Percentiles rank a stretch among this genome's conserved stretches.
Evolutionary conservation across 2,329 filamentous ascomycete genomes (phyloP).

Genomic region (Fusarium camptoceras): DNA sequence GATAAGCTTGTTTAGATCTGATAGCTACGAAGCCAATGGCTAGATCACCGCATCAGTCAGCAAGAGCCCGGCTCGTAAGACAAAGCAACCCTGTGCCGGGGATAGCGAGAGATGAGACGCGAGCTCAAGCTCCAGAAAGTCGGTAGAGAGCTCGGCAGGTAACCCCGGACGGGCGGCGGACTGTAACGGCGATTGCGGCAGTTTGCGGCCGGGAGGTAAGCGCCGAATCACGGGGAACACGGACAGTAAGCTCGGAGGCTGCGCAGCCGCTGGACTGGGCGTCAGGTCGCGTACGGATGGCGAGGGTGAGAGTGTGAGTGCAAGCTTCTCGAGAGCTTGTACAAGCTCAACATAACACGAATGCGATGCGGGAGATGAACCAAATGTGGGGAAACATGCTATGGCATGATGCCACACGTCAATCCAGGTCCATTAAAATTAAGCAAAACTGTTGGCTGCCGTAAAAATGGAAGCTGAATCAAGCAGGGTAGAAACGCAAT

Average conservation of each 20-base stretch:
- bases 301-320: conserved; percentile 21
- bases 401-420: conserved; percentile 44
- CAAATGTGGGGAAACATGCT: conserved; percentile 39
- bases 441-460: conserved; percentile 5
- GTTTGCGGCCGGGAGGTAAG: conserved; percentile 15
- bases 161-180: conserved; percentile 8
- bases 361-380: conserved; percentile 29
- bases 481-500: background rate
- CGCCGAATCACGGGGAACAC: conserved; percentile 25
- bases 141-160: conserved; percentile 28
- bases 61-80: conserved; percentile 8
- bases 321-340: conserved; percentile 24
- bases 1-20: conserved; percentile 26
- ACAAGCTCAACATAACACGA: conserved; percentile 39
- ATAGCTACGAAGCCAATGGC: conserved; percentile 17
- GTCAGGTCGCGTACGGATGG: conserved; percentile 18
- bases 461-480: background rate
- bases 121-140: conserved; percentile 17
- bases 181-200: conserved; percentile 1
- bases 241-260: conserved; percentile 20
- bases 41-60: conserved; percentile 33
- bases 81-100: conserved; percentile 10
- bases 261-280: conserved; percentile 7
- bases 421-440: conserved; percentile 24
- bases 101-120: conserved; percentile 8